Conservation (phyloP, 805 yeast species). For the Spathaspora passalidarum region DNA sequence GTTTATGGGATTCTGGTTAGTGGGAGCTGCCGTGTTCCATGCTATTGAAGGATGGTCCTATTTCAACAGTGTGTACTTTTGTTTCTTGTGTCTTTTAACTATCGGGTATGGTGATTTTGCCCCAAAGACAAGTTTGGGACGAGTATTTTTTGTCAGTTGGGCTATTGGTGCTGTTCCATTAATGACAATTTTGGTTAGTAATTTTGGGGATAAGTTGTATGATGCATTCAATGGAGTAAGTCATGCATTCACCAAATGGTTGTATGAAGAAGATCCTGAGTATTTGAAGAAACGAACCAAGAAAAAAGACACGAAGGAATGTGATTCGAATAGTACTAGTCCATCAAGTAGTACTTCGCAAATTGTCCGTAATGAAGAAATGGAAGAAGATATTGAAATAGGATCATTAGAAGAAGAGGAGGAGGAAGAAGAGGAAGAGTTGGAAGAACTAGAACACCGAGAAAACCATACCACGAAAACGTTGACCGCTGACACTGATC, state of each 20-base stretch:
- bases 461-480: background rate
- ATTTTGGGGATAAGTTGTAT: conserved; percentile 61
- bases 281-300: conserved; percentile 2
- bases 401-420: conserved; percentile 1
- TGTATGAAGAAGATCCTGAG: conserved; percentile 5
- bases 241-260: conserved; percentile 6
- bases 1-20: conserved; percentile 61
- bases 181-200: conserved; percentile 78
- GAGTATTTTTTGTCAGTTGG: conserved; percentile 76
- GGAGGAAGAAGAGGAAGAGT: conserved; percentile 1
- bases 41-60: conserved; percentile 69
- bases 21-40: conserved; percentile 68
- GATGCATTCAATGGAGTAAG: conserved; percentile 17
- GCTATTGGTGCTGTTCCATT: conserved; percentile 79
- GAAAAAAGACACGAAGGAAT: conserved; percentile 6
- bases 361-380: conserved; percentile 10
- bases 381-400: conserved; percentile 10
- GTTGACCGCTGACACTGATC: background rate
- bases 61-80: conserved; percentile 70
- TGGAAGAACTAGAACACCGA: background rate
- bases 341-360: background rate
- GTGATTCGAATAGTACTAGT: conserved; percentile 3
- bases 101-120: conserved; percentile 82
- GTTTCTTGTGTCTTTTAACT: conserved; percentile 71
- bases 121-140: conserved; percentile 63